phyloP scores from a whole-genome alignment of 495 filamentous ascomycete species.

The Penicillium waksmanii region DNA sequence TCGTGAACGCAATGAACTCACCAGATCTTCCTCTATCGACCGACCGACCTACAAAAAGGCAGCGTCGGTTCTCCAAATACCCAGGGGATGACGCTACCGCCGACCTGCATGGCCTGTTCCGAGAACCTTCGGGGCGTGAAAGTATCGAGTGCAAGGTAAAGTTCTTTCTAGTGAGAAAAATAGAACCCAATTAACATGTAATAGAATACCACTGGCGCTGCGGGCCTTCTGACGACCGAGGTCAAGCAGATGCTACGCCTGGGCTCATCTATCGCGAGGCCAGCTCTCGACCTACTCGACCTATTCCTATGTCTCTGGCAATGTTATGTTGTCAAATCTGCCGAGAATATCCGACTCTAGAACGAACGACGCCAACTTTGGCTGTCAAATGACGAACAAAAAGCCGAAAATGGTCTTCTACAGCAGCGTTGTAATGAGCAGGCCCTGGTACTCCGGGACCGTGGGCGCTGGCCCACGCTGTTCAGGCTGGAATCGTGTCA shows the following conservation, averaged over 20 bases:
- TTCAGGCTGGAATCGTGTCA: no score
- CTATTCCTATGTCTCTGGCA: background rate
- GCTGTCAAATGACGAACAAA: no score
- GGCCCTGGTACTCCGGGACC: background rate
- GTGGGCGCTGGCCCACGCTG: background rate
- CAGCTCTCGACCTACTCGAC: background rate
- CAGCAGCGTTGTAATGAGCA: constrained; percentile 10
- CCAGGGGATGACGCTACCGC: background rate
- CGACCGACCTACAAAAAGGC: background rate
- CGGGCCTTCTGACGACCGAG: background rate
- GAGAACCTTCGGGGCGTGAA: background rate
- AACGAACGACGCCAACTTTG: no score
- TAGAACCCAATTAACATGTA: background rate
- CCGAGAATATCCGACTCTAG: no score
- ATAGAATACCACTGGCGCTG: background rate
- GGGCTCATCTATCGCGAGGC: background rate
- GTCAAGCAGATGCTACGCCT: background rate
- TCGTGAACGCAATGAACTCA: no score
- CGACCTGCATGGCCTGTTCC: background rate
- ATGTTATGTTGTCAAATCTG: background rate
- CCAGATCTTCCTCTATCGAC: no score
- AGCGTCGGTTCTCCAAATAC: background rate
- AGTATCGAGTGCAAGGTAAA: background rate
- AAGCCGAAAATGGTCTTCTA: constrained; percentile 5
- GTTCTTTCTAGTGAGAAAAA: background rate